Evolutionary conservation across 805 yeast genomes (phyloP).

Genomic region (Candida morakotiae): DNA sequence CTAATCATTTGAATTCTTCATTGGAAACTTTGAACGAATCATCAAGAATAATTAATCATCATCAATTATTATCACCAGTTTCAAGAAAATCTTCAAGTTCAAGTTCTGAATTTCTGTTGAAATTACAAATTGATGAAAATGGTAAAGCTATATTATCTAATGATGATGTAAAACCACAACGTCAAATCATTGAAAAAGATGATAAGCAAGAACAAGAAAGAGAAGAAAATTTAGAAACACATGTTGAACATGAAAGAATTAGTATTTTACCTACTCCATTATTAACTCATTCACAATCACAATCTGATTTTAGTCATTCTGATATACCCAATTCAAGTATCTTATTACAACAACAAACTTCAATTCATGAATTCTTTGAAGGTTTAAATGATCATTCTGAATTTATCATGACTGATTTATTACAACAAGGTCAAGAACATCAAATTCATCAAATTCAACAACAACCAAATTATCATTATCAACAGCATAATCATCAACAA

Average conservation of each 20-base stretch:
- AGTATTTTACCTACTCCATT: neutral
- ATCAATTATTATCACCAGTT: slow-evolving; percentile 10
- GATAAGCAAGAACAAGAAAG: neutral
- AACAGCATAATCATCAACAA: slow-evolving; percentile 4
- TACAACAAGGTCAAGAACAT: neutral
- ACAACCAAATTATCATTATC: slow-evolving; percentile 5
- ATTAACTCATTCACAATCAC: neutral
- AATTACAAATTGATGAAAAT: slow-evolving; percentile 35
- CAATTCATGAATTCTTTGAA: neutral
- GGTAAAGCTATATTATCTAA: slow-evolving; percentile 37
- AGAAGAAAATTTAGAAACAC: neutral
- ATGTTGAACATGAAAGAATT: neutral
- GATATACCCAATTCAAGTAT: neutral
- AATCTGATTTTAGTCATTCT: neutral
- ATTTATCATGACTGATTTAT: slow-evolving; percentile 1
- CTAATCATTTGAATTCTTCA: slow-evolving; percentile 16
- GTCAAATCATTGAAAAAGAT: neutral
- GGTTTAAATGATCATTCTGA: neutral
- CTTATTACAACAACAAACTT: slow-evolving; percentile 1
- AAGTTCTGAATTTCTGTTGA: slow-evolving; percentile 21
- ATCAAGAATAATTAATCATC: slow-evolving; percentile 15
- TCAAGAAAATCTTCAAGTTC: slow-evolving; percentile 11
- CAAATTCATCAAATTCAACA: slow-evolving; percentile 4
- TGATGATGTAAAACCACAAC: slow-evolving; percentile 13
- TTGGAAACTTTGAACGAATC: slow-evolving; percentile 30